phyloP scores from a whole-genome alignment of 176 grass and related monocot genomes.

The Oryza glumipatula region DNA sequence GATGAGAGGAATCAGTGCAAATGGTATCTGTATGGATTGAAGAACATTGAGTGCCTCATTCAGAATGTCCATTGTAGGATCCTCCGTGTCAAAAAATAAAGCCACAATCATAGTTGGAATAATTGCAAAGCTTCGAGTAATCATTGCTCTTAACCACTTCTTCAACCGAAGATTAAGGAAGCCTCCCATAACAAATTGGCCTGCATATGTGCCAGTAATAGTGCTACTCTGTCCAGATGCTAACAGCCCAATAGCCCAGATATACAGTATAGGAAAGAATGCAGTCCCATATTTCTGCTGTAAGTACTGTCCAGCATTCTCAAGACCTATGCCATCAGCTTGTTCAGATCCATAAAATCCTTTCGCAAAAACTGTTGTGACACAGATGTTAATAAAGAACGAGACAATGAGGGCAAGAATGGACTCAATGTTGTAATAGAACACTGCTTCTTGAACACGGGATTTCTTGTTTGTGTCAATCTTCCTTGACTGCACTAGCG shows the following conservation, averaged over 20 bases:
- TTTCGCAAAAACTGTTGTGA: conserved; percentile 88
- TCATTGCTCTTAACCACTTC: conserved; percentile 86
- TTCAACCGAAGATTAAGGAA: conserved; percentile 95
- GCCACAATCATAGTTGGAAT: conserved; percentile 92
- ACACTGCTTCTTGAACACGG: conserved; percentile 78
- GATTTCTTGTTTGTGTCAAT: conserved; percentile 79
- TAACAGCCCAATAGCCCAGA: conserved; percentile 87
- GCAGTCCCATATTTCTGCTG: conserved; percentile 82
- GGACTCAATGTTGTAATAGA: conserved; percentile 90
- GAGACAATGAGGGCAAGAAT: conserved; percentile 78
- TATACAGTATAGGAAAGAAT: conserved; percentile 88
- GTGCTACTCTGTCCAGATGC: conserved; percentile 97
- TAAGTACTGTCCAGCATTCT: conserved; percentile 91
- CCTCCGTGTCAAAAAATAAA: conserved; percentile 88
- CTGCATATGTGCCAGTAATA: conserved; percentile 88
- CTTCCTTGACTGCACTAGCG: conserved; percentile 87
- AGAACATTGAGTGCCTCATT: conserved; percentile 96
- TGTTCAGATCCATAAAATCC: conserved; percentile 82
- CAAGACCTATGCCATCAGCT: conserved; percentile 74
- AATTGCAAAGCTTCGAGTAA: conserved; percentile 88
- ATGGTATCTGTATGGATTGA: conserved; percentile 96
- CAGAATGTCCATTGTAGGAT: conserved; percentile 87
- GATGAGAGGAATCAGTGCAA: conserved; percentile 91
- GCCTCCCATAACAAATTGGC: conserved; percentile 94
- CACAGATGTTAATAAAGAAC: conserved; percentile 89